Percentiles rank a stretch among this genome's conserved stretches.
Evolutionary conservation across 2,329 filamentous ascomycete genomes (phyloP).

Genomic region (Curvularia verruculosa): DNA sequence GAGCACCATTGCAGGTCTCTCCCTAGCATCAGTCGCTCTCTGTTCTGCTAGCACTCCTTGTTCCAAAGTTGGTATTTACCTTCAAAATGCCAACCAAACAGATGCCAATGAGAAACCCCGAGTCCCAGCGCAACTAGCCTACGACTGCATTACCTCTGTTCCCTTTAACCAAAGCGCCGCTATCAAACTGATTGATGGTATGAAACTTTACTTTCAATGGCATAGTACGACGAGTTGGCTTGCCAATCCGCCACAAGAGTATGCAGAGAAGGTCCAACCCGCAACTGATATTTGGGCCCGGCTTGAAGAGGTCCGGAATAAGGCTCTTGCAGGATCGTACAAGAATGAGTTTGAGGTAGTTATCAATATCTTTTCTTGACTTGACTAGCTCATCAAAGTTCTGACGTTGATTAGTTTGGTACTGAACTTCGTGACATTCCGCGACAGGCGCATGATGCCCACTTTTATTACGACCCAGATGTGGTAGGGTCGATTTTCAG

Average conservation of each 20-base stretch:
- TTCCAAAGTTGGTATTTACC: constrained; percentile 35
- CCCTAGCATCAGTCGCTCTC: constrained; percentile 34
- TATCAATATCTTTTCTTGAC: background rate
- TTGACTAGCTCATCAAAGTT: background rate
- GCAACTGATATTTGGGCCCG: constrained; percentile 51
- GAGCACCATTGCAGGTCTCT: constrained; percentile 30
- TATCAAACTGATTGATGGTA: constrained; percentile 49
- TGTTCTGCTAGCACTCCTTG: constrained; percentile 40
- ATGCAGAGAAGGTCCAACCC: constrained; percentile 53
- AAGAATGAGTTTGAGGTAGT: constrained; percentile 50
- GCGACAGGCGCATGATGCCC: constrained; percentile 61
- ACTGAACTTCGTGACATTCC: constrained; percentile 50
- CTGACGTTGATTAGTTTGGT: constrained; percentile 35
- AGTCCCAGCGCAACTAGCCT: constrained; percentile 53
- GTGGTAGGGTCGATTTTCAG: constrained; percentile 59
- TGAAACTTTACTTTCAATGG: constrained; percentile 54
- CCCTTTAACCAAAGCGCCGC: constrained; percentile 53
- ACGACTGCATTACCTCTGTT: constrained; percentile 55
- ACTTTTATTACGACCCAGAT: constrained; percentile 61
- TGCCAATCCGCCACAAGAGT: constrained; percentile 54
- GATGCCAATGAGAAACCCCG: constrained; percentile 35
- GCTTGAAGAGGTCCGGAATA: constrained; percentile 48
- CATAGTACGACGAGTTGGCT: constrained; percentile 54
- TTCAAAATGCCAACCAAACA: constrained; percentile 30
- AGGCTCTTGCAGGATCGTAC: constrained; percentile 46